Evolutionary conservation across 176 grass and related monocot species (phyloP).

Genomic region (Triticum aestivum): DNA sequence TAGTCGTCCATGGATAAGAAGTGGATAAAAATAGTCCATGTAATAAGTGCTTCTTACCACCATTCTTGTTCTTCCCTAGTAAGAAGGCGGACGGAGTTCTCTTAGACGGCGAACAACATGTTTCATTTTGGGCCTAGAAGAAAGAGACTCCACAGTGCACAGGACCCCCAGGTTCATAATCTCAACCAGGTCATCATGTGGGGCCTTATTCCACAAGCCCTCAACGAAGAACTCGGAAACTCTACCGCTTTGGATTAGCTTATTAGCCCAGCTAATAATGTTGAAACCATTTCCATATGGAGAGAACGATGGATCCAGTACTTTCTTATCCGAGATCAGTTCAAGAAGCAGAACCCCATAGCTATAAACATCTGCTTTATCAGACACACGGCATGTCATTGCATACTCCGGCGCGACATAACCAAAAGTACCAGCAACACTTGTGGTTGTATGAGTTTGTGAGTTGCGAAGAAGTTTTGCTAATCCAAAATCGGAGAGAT

Average conservation of each 20-base stretch:
- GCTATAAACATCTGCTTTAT: constrained; percentile 93
- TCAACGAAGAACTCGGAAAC: constrained; percentile 72
- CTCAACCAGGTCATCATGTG: constrained; percentile 87
- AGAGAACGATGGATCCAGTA: constrained; percentile 84
- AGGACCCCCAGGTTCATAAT: constrained; percentile 73
- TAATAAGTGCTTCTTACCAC: constrained; percentile 8
- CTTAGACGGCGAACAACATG: constrained; percentile 63
- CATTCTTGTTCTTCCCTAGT: constrained; percentile 39
- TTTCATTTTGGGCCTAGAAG: constrained; percentile 86
- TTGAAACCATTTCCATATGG: constrained; percentile 93
- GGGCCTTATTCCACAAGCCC: constrained; percentile 74
- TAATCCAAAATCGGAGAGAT: constrained; percentile 90
- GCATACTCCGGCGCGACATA: constrained; percentile 94
- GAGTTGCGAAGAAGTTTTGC: constrained; percentile 77
- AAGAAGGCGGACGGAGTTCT: constrained; percentile 55
- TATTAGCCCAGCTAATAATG: constrained; percentile 71
- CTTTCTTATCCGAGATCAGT: constrained; percentile 84
- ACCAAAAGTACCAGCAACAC: constrained; percentile 84
- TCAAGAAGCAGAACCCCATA: constrained; percentile 82
- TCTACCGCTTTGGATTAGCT: constrained; percentile 64
- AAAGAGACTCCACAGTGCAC: constrained; percentile 60
- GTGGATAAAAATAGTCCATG: neutral
- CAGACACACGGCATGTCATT: constrained; percentile 85
- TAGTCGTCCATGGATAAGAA: constrained; percentile 1
- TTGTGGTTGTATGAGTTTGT: constrained; percentile 84